phyloP scores from a whole-genome alignment of 2,329 filamentous ascomycete genomes.

The Arachnomyces sp. region DNA sequence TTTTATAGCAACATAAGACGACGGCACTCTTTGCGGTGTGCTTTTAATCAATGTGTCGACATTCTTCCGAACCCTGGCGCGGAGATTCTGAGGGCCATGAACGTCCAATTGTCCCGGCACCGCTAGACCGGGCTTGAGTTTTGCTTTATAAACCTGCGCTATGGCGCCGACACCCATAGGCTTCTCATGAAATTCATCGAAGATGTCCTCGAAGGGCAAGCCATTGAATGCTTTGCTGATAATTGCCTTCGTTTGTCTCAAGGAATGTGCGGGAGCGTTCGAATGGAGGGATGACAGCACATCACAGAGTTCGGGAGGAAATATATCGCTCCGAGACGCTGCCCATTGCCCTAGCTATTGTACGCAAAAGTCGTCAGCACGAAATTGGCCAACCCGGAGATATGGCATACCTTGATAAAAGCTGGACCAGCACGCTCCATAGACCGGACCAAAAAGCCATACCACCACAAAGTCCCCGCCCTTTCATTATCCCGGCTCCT shows the following conservation, averaged over 20 bases:
- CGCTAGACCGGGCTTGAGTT: conserved; percentile 70
- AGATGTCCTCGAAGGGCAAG: conserved; percentile 77
- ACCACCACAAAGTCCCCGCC: conserved; percentile 87
- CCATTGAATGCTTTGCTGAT: conserved; percentile 76
- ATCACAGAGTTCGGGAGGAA: conserved; percentile 82
- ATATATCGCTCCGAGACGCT: conserved; percentile 90
- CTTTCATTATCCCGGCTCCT: conserved; percentile 63
- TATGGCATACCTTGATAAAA: conserved; percentile 75
- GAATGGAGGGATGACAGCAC: conserved; percentile 95
- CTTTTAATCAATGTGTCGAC: conserved; percentile 83
- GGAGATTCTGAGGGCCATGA: conserved; percentile 46
- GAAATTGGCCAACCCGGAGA: neutral
- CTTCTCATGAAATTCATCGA: conserved; percentile 85
- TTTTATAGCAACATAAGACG: conserved; percentile 88
- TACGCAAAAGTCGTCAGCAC: no score
- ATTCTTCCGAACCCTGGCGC: conserved; percentile 65
- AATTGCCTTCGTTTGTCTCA: conserved; percentile 68
- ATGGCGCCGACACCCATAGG: conserved; percentile 93
- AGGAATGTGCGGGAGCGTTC: conserved; percentile 82
- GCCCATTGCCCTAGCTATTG: conserved; percentile 89
- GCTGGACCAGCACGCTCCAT: conserved; percentile 94
- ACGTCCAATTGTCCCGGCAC: conserved; percentile 47
- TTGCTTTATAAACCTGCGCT: conserved; percentile 95
- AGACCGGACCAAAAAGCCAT: conserved; percentile 69
- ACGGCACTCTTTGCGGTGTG: conserved; percentile 75